A percentile compares a stretch with the other conserved stretches of the same genome.
Conservation (phyloP, 257 asterid species). For the Echites panduratus region DNA sequence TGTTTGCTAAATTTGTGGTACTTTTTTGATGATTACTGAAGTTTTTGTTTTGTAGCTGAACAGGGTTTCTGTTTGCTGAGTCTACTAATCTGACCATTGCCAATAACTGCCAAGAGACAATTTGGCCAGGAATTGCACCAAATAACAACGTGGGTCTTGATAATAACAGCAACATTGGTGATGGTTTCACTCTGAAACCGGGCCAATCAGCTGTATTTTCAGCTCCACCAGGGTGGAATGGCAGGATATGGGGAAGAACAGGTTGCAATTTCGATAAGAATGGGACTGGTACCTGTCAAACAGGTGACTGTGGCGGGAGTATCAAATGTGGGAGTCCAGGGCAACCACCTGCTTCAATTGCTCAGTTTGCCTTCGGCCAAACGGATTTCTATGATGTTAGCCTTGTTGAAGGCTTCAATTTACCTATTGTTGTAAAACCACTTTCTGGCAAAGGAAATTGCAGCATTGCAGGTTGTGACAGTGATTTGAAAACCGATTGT, state of each 20-base stretch:
- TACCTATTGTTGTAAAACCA: slow-evolving; percentile 49
- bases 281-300: slow-evolving; percentile 49
- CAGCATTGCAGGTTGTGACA: slow-evolving; percentile 53
- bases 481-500: slow-evolving; percentile 45
- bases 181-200: slow-evolving; percentile 42
- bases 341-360: slow-evolving; percentile 54
- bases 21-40: neutral
- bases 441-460: slow-evolving; percentile 49
- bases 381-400: slow-evolving; percentile 55
- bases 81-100: slow-evolving; percentile 44
- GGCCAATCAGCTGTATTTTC: slow-evolving; percentile 46
- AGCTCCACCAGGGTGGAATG: slow-evolving; percentile 47
- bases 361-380: slow-evolving; percentile 50
- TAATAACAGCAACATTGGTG: slow-evolving; percentile 34
- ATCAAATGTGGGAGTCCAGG: slow-evolving; percentile 44
- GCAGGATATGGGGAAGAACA: slow-evolving; percentile 69
- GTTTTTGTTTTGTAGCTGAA: neutral
- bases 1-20: neutral
- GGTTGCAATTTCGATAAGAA: slow-evolving; percentile 45
- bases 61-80: slow-evolving; percentile 31
- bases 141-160: slow-evolving; percentile 26
- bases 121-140: slow-evolving; percentile 61
- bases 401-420: slow-evolving; percentile 67
- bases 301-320: slow-evolving; percentile 46
- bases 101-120: slow-evolving; percentile 57